phyloP scores from a whole-genome alignment of 2,329 filamentous ascomycete species.

The Raffaelea deltoideospora region DNA sequence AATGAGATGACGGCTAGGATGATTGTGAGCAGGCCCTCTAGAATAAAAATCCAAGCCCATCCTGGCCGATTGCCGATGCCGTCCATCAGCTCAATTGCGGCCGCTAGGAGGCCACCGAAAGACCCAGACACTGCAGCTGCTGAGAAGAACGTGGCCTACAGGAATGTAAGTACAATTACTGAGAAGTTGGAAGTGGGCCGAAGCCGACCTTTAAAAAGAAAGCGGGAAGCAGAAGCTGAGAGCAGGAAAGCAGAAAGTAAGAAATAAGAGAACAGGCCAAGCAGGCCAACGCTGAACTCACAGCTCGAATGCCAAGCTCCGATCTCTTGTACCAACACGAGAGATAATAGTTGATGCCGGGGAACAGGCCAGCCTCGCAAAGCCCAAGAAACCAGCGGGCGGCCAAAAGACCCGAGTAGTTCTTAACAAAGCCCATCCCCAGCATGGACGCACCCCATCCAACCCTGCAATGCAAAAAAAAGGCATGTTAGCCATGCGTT shows the following conservation, averaged over 20 bases:
- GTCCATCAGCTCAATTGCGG: conserved; percentile 52
- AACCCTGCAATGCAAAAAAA: no score
- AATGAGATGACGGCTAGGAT: conserved; percentile 49
- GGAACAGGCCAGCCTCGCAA: conserved; percentile 61
- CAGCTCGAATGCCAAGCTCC: conserved; percentile 55
- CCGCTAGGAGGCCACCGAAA: conserved; percentile 55
- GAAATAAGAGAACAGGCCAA: no score
- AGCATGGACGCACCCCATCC: conserved; percentile 56
- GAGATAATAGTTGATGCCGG: conserved; percentile 53
- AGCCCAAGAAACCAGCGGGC: conserved; percentile 59
- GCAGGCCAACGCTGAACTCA: conserved; percentile 3
- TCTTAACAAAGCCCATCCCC: conserved; percentile 50
- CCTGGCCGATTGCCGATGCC: conserved; percentile 36
- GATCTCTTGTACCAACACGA: conserved; percentile 66
- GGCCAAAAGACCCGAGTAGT: conserved; percentile 49
- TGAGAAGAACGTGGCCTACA: conserved; percentile 60
- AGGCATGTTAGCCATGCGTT: not conserved
- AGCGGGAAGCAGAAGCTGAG: no score
- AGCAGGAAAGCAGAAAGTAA: no score
- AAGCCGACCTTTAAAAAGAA: no score
- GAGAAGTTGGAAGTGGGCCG: no score
- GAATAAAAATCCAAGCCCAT: conserved; percentile 49
- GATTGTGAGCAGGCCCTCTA: conserved; percentile 54
- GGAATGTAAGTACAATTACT: no score
- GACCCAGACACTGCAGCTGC: conserved; percentile 63